Evolutionary conservation across 371 early-diverging fungal species (phyloP).

Genomic region (Catenaria anguillulae): DNA sequence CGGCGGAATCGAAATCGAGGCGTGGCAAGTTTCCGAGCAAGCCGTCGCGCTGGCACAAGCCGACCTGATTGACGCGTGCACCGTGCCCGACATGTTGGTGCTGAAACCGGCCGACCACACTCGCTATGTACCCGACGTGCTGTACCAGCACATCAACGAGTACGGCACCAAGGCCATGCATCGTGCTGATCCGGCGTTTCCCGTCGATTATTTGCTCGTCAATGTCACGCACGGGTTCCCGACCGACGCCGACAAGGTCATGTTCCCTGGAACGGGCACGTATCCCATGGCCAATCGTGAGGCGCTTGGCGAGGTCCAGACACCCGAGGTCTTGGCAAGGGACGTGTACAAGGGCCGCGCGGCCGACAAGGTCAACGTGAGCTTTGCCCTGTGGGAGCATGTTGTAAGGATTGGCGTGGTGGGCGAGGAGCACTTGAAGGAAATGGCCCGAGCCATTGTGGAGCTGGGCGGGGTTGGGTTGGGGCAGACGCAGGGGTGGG

Average conservation of each 20-base stretch:
- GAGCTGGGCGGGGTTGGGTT: background rate
- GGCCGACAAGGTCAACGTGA: constrained; percentile 21
- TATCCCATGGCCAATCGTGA: constrained; percentile 67
- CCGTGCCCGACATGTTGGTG: constrained; percentile 82
- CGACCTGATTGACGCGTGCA: constrained; percentile 78
- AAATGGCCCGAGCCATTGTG: background rate
- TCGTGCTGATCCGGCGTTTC: constrained; percentile 58
- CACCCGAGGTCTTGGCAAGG: constrained; percentile 6
- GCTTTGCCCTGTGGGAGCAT: constrained; percentile 23
- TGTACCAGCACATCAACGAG: constrained; percentile 87
- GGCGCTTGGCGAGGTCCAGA: constrained; percentile 1
- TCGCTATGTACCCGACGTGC: constrained; percentile 89
- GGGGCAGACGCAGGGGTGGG: background rate
- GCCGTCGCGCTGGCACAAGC: constrained; percentile 83
- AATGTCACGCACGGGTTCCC: constrained; percentile 96
- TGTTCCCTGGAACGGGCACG: constrained; percentile 39
- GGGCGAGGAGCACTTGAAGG: background rate
- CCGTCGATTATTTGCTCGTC: constrained; percentile 87
- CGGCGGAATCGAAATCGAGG: constrained; percentile 68
- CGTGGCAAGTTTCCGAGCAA: constrained; percentile 87
- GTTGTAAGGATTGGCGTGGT: constrained; percentile 6
- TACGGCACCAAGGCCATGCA: constrained; percentile 74
- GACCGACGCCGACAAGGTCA: constrained; percentile 44
- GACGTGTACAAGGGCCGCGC: constrained; percentile 13
- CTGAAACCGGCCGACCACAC: constrained; percentile 44